A percentile compares a stretch with the other conserved stretches of the same genome.
These are phyloP conservation scores for Trichoderma asperelloides DNA, from an alignment of 495 filamentous ascomycete genomes.

Conservation along the genomic window DNA sequence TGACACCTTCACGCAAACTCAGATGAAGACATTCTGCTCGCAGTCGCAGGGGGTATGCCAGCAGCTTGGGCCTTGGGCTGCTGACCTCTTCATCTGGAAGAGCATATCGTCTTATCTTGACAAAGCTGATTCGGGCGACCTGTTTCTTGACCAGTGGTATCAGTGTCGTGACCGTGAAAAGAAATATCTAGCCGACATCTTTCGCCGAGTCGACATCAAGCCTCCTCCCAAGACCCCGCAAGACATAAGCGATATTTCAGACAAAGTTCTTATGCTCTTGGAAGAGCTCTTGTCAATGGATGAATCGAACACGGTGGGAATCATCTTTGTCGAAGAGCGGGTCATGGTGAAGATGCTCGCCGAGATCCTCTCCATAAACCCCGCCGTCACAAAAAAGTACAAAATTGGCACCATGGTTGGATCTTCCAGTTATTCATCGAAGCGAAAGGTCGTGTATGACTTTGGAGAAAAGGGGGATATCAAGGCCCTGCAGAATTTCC, in stretches of 20 bases:
- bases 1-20: slow-evolving; percentile 55
- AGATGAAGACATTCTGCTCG: slow-evolving; percentile 50
- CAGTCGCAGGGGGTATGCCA: slow-evolving; percentile 42
- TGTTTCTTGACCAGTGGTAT: slow-evolving; percentile 29
- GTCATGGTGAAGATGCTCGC: slow-evolving; percentile 60
- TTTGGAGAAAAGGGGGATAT: slow-evolving; percentile 48
- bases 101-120: slow-evolving; percentile 43
- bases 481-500: slow-evolving; percentile 59
- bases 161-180: slow-evolving; percentile 39
- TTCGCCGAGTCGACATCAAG: slow-evolving; percentile 36
- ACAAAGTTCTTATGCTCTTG: slow-evolving; percentile 48
- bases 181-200: slow-evolving; percentile 46
- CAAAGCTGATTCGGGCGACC: slow-evolving; percentile 22
- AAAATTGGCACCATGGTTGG: slow-evolving; percentile 63
- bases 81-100: slow-evolving; percentile 58
- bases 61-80: slow-evolving; percentile 67
- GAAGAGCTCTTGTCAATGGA: slow-evolving; percentile 39
- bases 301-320: slow-evolving; percentile 45
- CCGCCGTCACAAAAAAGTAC: slow-evolving; percentile 47
- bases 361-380: slow-evolving; percentile 54
- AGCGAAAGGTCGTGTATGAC: slow-evolving; percentile 50
- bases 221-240: slow-evolving; percentile 18
- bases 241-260: slow-evolving; percentile 27
- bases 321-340: slow-evolving; percentile 73
- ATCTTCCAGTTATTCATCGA: slow-evolving; percentile 42